These are phyloP conservation scores for Gossypioides kirkii DNA, from an alignment of 345 rosid species.

Conservation along the genomic window DNA sequence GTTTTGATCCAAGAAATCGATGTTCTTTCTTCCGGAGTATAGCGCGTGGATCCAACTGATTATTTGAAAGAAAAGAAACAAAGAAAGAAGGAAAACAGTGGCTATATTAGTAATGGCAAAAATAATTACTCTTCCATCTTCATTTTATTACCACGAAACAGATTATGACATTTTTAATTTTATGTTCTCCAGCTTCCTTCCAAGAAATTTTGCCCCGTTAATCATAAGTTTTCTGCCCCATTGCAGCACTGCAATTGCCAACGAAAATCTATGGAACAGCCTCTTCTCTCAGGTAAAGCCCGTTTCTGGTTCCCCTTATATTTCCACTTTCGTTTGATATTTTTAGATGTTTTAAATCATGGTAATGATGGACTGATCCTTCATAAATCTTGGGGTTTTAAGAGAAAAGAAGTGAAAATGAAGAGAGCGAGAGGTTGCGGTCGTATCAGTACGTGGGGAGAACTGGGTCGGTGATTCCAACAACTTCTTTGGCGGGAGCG, in stretches of 20 bases:
- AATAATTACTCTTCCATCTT: not conserved
- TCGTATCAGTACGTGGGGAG: conserved; percentile 72
- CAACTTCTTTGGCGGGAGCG: conserved; percentile 58
- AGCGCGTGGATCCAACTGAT: too few species aligned
- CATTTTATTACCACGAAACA: not conserved
- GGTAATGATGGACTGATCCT: not conserved
- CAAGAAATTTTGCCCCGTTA: conserved; percentile 13
- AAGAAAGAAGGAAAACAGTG: too few species aligned
- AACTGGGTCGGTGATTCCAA: conserved; percentile 54
- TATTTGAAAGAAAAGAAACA: too few species aligned
- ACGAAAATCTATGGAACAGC: conserved; percentile 8
- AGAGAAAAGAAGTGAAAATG: conserved; percentile 48
- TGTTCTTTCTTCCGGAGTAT: not conserved
- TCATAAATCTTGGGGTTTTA: not conserved
- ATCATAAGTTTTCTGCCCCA: not conserved
- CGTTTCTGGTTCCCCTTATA: not conserved
- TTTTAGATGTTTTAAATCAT: not conserved
- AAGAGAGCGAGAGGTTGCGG: conserved; percentile 53
- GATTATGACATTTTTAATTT: not conserved
- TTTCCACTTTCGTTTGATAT: not conserved
- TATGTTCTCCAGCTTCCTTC: conserved; percentile 18
- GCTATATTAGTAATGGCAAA: too few species aligned
- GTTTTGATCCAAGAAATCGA: not conserved
- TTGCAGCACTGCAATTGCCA: not conserved
- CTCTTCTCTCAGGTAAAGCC: conserved; percentile 18